Base-by-base conservation (phyloP, 768 basidiomycete species). In the Podaxis mareebaensis region DNA sequence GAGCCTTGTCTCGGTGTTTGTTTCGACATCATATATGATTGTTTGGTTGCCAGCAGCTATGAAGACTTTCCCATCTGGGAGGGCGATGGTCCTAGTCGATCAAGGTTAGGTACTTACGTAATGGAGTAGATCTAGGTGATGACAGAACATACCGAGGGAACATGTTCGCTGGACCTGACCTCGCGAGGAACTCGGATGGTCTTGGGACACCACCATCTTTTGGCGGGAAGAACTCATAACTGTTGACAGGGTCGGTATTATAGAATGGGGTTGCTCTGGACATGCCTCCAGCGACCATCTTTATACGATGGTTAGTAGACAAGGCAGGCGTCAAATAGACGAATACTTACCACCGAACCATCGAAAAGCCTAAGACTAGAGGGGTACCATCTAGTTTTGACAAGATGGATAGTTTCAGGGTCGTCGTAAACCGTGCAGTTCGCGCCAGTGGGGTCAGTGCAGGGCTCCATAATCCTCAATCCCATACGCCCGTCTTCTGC, bases 191-290 rank as follows among this genome's bases (percentile, higher is more conserved):
- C 8, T 65, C 66, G 3, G 69, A 70, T 13, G 68, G 72, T n/a
- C 69, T 70, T 22, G 71, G 73, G 15, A 73, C 64, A 62, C 76
- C 77, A 26, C 74, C 72, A 63, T 78, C 77, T 58, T 80, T 80
- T 6, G 75, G 69, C 4, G 78, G 78, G 70, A 72, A 78, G 58
- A 78, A 79, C 62, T 79, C 78, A 59, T 76, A 72, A 56, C 65
- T 72, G 60, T 73, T 87, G 58, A 83, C 81, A 3, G 86, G 85
- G 57, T 77, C 79, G 33, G 82, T 85, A 67, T 89, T 88, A 70
- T 88, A 87, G 80, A 87, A 90, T 2, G 85, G 85, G 6, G 64
- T 72, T 28, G 55, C 63, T 30, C 71, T 67, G 44, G 72, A 71
- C 10, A 73, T 70, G 15, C 72, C 72, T 33, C 72, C 72, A 13